These are phyloP conservation scores for Psilocybe sp. DNA, from an alignment of 768 basidiomycete species.

Conservation along the genomic window DNA sequence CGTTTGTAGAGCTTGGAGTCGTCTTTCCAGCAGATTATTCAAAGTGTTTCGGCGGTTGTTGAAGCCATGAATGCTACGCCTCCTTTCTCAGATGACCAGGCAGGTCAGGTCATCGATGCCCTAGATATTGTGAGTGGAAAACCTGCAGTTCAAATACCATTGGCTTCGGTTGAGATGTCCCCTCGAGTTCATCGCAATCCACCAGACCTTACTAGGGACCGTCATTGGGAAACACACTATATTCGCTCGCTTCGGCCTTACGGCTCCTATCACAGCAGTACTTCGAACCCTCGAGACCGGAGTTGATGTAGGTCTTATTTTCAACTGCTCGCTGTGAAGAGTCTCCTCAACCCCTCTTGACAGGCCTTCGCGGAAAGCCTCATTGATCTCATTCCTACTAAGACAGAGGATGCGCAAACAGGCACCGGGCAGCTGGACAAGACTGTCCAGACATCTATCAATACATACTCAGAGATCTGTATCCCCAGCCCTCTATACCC, in stretches of 20 bases:
- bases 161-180: too few species aligned
- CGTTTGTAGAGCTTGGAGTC: too few species aligned
- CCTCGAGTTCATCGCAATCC: constrained; percentile 7
- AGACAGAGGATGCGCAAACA: not conserved
- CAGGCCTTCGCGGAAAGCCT: not conserved
- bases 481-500: constrained; percentile 1
- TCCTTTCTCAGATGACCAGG: too few species aligned
- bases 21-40: too few species aligned
- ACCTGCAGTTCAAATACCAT: too few species aligned
- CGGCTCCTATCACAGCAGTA: constrained; percentile 2
- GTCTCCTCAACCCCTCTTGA: not conserved
- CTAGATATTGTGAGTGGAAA: too few species aligned
- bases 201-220: constrained; percentile 8
- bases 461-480: not conserved
- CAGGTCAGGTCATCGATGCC: too few species aligned
- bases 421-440: not conserved
- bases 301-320: constrained; percentile 1
- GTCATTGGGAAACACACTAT: constrained; percentile 13
- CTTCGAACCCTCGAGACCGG: constrained; percentile 7
- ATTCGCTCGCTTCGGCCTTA: constrained; percentile 9
- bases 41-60: too few species aligned
- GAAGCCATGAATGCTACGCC: too few species aligned
- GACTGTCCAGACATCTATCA: not conserved
- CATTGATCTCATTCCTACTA: constrained; percentile 3
- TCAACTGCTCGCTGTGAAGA: not conserved